Evolutionary conservation across 164 flowering plant genomes (phyloP), one percentile per base, ranked within the genome.

Genomic region (Annona squamosa): DNA sequence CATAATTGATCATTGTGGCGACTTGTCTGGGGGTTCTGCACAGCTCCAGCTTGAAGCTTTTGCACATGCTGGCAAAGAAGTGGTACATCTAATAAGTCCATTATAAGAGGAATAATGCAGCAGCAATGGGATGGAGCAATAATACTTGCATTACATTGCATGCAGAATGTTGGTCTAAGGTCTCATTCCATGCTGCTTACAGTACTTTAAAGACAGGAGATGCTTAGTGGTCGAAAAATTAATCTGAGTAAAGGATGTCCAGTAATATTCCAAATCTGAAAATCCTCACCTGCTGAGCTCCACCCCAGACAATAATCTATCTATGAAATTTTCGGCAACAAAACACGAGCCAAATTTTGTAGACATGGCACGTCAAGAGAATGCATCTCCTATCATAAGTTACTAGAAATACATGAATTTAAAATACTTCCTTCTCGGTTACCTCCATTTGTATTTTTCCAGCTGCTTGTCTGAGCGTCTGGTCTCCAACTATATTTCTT

Each of bases 401-500:
- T 52, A 52, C 10, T 52, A 52, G 59, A 52, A 52, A 16, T 52
- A 52, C 10, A 16, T 6, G 13, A 52, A 16, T 52, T 52, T 65
- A 42, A 46, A 44, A 7, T 44, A 66, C 7, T 37, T 12, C 17
- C 12, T 42, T 17, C 43, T 66, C 46, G 42, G 80, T 79, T 82
- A 87, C 97, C 90, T 87, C 88, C 48, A 81, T 67, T 56, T 89
- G 92, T 72, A 93, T 56, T 78, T 84, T 83, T 45, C 64, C 61
- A 37, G 89, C 87, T 61, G 97, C 98, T 82, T 84, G 65, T 84
- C 84, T 90, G 26, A 95, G 93, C 94, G 90, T 88, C 80, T 90
- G 92, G 72, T 91, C 98, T 52, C 99, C 98, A 26, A 93, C 97
- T 76, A 93, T 83, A 76, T 77, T 81, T 78, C 87, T 85, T 87